phyloP scores from a whole-genome alignment of 169 alveolate species.

The Perkinsus chesapeaki region DNA sequence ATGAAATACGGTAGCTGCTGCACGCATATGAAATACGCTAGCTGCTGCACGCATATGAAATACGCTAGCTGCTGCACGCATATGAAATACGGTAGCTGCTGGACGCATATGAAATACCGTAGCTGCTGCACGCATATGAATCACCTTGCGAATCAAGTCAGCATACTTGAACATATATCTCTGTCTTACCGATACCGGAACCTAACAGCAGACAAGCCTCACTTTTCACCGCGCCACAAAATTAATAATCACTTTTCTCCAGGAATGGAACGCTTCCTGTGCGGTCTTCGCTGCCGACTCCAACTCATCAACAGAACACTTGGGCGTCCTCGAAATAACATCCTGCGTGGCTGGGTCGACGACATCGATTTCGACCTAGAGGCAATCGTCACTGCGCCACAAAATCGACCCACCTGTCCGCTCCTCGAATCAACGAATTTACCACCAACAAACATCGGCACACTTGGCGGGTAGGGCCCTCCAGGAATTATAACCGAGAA shows the following conservation, averaged over 20 bases:
- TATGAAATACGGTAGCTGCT: not conserved
- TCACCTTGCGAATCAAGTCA: not conserved
- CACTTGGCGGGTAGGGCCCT: not conserved
- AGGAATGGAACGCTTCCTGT: conserved; percentile 45
- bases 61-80: not conserved
- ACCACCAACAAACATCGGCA: not conserved
- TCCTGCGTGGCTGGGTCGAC: conserved; percentile 47
- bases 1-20: not conserved
- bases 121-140: too few relatives aligned
- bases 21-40: not conserved
- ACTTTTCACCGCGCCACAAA: not conserved
- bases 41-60: not conserved
- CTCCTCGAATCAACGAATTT: not conserved
- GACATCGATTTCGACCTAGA: not conserved
- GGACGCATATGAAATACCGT: too few relatives aligned
- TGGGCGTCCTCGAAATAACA: conserved; percentile 47
- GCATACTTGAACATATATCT: conserved; percentile 16
- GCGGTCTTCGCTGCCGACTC: conserved; percentile 51
- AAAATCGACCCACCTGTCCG: not conserved
- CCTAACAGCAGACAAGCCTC: conserved; percentile 9
- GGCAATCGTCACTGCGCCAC: too few relatives aligned
- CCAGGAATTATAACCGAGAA: not conserved
- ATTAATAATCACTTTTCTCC: conserved; percentile 36
- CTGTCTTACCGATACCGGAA: conserved; percentile 44
- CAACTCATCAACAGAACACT: conserved; percentile 55